A percentile compares a stretch with the other conserved stretches of the same genome.
Evolutionary conservation across 2,329 filamentous ascomycete genomes (phyloP).

Genomic region (Fusarium papillatum): DNA sequence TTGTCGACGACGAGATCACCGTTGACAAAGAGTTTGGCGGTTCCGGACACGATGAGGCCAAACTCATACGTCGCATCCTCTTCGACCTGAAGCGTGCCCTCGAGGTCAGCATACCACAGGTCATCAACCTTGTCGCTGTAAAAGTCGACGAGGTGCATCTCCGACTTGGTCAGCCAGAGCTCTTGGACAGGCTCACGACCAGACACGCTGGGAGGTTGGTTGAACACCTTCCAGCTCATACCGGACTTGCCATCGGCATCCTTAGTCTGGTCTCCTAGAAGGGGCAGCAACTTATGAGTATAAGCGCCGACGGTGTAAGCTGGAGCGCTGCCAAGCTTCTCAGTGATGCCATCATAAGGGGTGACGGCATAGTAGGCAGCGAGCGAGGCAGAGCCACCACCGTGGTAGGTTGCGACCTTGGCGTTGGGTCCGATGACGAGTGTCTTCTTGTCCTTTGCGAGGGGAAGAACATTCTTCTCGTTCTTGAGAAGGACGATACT

Average conservation of each 20-base stretch:
- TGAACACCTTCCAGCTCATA: slow-evolving; percentile 74
- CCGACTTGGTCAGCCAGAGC: slow-evolving; percentile 61
- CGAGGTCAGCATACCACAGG: slow-evolving; percentile 72
- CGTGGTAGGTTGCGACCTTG: slow-evolving; percentile 69
- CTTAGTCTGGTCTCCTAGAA: slow-evolving; percentile 66
- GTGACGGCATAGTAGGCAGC: slow-evolving; percentile 77
- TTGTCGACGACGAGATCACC: slow-evolving; percentile 75
- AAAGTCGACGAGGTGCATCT: slow-evolving; percentile 65
- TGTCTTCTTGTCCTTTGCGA: slow-evolving; percentile 73
- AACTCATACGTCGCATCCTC: slow-evolving; percentile 74
- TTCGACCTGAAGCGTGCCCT: slow-evolving; percentile 71
- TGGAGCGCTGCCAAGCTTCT: slow-evolving; percentile 59
- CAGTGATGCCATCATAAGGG: slow-evolving; percentile 78
- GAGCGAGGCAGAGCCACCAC: slow-evolving; percentile 75
- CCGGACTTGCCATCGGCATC: slow-evolving; percentile 67
- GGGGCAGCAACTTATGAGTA: slow-evolving; percentile 74
- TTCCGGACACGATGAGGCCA: slow-evolving; percentile 75
- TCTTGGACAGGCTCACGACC: slow-evolving; percentile 65
- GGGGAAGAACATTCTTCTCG: slow-evolving; percentile 72
- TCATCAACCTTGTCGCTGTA: slow-evolving; percentile 66
- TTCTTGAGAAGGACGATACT: slow-evolving; percentile 83
- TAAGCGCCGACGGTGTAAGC: slow-evolving; percentile 73
- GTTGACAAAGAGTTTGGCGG: slow-evolving; percentile 75
- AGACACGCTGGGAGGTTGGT: slow-evolving; percentile 64
- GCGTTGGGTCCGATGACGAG: slow-evolving; percentile 71